A percentile compares a stretch with the other conserved stretches of the same genome.
These are phyloP conservation scores for Sphenostylis stenocarpa DNA, from an alignment of 306 rosid species.

Conservation along the genomic window DNA sequence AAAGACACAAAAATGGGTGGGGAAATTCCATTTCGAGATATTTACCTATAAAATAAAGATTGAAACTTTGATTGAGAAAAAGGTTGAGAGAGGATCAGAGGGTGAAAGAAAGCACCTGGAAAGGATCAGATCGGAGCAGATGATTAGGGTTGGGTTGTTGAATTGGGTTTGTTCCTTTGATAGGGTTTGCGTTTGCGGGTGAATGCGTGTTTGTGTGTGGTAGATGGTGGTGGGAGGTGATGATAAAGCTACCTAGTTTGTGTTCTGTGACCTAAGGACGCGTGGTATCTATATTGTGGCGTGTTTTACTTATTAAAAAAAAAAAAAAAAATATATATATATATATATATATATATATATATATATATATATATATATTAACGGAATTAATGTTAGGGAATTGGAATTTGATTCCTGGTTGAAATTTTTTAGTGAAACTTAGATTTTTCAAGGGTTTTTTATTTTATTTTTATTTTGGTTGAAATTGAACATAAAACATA, in stretches of 20 bases:
- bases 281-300: slow-evolving; percentile 22
- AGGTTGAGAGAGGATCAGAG: not conserved
- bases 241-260: slow-evolving; percentile 16
- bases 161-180: slow-evolving; percentile 6
- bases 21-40: not conserved
- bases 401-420: too few species aligned
- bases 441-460: too few species aligned
- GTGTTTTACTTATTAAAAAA: too few species aligned
- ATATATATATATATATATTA: too few species aligned
- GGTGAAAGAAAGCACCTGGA: slow-evolving; percentile 12
- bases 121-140: not conserved
- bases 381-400: too few species aligned
- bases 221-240: not conserved
- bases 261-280: not conserved
- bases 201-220: not conserved
- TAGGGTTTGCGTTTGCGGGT: not conserved
- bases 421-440: too few species aligned
- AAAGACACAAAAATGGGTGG: not conserved
- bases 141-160: slow-evolving; percentile 9
- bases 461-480: too few species aligned
- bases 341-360: too few species aligned
- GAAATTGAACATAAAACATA: too few species aligned
- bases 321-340: too few species aligned
- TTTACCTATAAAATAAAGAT: not conserved
- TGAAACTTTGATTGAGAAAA: not conserved